Percentiles rank a stretch among this genome's conserved stretches.
Conservation (phyloP, 441 rosid genomes). For the Capsella rubella region DNA sequence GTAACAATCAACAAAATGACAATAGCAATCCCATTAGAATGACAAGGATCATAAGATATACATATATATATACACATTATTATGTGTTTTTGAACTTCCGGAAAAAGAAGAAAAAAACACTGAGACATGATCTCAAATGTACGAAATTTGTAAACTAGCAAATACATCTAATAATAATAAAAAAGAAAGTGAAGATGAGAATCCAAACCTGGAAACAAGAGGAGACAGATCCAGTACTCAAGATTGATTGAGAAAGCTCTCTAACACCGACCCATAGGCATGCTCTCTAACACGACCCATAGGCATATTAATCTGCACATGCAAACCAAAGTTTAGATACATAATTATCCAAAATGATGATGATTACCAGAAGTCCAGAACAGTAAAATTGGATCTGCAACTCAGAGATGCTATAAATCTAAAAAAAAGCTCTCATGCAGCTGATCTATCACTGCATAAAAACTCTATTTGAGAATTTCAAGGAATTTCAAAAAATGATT, state of each 20-base stretch:
- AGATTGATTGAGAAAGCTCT: slow-evolving; percentile 1
- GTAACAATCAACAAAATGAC: background rate
- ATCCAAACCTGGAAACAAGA: slow-evolving; percentile 27
- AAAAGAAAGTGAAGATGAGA: slow-evolving; percentile 9
- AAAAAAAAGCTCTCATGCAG: no score
- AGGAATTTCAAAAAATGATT: no score
- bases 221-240: slow-evolving; percentile 6
- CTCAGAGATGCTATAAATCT: no score
- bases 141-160: background rate
- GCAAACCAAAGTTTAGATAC: slow-evolving; percentile 4
- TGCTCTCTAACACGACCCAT: background rate
- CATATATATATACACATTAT: background rate
- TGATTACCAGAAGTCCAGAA: background rate
- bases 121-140: background rate
- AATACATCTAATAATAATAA: background rate
- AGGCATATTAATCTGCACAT: slow-evolving; percentile 33
- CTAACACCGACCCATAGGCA: background rate
- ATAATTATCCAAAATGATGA: background rate
- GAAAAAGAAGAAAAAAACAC: background rate
- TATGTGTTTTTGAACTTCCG: background rate
- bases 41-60: slow-evolving; percentile 6
- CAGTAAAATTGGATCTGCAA: background rate
- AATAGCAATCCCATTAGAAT: background rate
- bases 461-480: no score
- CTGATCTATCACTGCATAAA: no score